Base-by-base conservation (phyloP, 2,329 filamentous ascomycete species). In the Colletotrichum lupini region DNA sequence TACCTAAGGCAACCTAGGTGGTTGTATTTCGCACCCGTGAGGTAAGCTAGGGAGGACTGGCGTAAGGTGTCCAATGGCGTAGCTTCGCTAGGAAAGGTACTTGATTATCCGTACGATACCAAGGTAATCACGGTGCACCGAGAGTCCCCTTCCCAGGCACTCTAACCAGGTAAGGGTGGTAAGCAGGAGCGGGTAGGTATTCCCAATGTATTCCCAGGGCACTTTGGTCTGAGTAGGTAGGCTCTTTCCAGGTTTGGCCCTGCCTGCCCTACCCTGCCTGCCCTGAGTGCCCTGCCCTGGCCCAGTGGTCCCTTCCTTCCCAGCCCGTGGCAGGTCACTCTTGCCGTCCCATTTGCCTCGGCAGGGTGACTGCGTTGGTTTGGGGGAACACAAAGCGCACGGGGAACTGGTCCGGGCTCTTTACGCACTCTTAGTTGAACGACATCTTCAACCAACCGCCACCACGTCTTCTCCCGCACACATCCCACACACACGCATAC, bases 361-460 rank as follows among this genome's bases (percentile, higher is more conserved):
- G 52, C 32, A 42, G 30, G 62, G 19, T 65, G 62, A 46, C 32
- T 46, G 32, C 32, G 62, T 65, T 65, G 62, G 62, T 56, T 57
- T 46, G 62, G 52, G 52, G 62, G 62, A 65, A 30, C 52, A 57
- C 62, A 57, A 52, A 57, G 52, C 62, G 58, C 64, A 67, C 68
- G 68, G 68, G 63, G 68, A 71, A 67, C 68, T 69, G 67, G 67
- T 42, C 67, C 67, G 67, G 67, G 67, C 52, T 66, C 64, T 58
- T 49, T 26, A 28, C 35, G 58, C 65, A 63, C 66, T 67, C 69
- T 72, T 72, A 68, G 61, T 73, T 70, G 67, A 62, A 73, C 71
- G 67, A 71, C 71, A 73, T 73, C 71, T 72, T 72, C 68, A 72
- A 62, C 56, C 56, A 62, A 35, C 64, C 64, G 60, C 70, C 60